These are phyloP conservation scores for Nemania serpens DNA, from an alignment of 2,329 filamentous ascomycete genomes.

Conservation along the genomic window DNA sequence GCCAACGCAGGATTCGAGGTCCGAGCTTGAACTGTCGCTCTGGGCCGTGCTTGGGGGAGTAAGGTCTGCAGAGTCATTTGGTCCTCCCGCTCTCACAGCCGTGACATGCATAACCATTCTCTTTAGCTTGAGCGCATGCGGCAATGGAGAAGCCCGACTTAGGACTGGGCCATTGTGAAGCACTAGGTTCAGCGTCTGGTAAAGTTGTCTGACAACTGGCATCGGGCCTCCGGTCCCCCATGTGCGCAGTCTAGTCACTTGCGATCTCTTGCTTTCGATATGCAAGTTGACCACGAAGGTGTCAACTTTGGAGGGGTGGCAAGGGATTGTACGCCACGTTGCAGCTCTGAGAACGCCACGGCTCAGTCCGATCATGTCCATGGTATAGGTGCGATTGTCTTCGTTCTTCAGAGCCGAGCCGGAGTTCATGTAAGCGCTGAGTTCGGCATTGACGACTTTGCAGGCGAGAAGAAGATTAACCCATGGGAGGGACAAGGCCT, in stretches of 20 bases:
- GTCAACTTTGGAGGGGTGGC: neutral
- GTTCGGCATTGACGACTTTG: neutral
- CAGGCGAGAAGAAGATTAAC: slow-evolving; percentile 1
- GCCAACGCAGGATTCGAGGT: no score
- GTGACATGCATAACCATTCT: no score
- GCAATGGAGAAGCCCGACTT: neutral
- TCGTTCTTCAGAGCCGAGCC: neutral
- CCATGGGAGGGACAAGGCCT: neutral
- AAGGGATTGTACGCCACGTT: neutral
- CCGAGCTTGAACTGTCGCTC: no score
- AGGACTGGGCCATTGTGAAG: slow-evolving; percentile 8
- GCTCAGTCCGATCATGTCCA: neutral
- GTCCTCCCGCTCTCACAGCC: no score
- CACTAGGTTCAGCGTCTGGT: slow-evolving; percentile 4
- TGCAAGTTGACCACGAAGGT: neutral
- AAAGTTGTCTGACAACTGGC: slow-evolving; percentile 7
- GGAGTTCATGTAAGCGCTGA: neutral
- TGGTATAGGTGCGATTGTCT: neutral
- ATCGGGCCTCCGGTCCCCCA: neutral
- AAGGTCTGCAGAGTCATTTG: no score
- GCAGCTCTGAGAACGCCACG: neutral
- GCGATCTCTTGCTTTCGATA: neutral
- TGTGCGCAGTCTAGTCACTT: neutral
- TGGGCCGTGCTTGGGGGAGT: no score
- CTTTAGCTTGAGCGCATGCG: no score